Evolutionary conservation across 2,329 filamentous ascomycete genomes (phyloP), one percentile per base, ranked within the genome.

Genomic region (Penicillium sp.): DNA sequence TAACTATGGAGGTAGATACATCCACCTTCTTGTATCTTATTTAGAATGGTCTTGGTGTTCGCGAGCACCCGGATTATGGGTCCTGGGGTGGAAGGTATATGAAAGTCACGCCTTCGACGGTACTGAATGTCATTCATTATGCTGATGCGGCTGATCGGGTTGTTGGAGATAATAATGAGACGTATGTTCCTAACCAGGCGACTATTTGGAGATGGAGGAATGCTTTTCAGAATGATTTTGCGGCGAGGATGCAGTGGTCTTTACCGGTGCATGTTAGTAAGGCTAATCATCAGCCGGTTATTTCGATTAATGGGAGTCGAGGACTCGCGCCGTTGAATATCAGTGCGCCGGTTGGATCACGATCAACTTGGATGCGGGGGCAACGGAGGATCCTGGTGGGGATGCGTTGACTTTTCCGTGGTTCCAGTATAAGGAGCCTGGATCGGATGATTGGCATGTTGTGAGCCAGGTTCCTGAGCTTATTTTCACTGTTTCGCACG

Each of bases 141-240:
- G 67, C 62, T n/a, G 75, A 78, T 58, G 64, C 69, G 0, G 60
- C 64, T 1, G 76, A 79, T 57, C 58, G 58, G 1, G 73, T 74
- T 5, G 53, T 69, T 13, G 76, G 75, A 2, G 22, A 57, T 9
- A 64, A 77, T 55, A 69, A 71, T 3, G 61, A 67, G 27, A 67
- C 49, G 2, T 69, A 70, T 55, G 65, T 65, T 31, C 71, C 68
- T 43, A 82, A 79, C 47, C 76, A 81, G 22, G 79, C 80, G 3
- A 81, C 79, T 0, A 78, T 83, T 29, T 83, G 81, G 81, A 71
- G 81, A 19, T 84, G 81, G 82, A 67, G 81, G 13, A 70, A 78
- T 52, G 79, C 81, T 0, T 83, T 78, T 56, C 80, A 83, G 65
- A 77, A 79, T 48, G 81, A 83, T 54, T 83, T 79, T 65, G 81